Percentiles rank a stretch among this genome's conserved stretches.
These are phyloP conservation scores for Botryosphaeria dothidea DNA, from an alignment of 2,329 filamentous ascomycete species.

Conservation along the genomic window DNA sequence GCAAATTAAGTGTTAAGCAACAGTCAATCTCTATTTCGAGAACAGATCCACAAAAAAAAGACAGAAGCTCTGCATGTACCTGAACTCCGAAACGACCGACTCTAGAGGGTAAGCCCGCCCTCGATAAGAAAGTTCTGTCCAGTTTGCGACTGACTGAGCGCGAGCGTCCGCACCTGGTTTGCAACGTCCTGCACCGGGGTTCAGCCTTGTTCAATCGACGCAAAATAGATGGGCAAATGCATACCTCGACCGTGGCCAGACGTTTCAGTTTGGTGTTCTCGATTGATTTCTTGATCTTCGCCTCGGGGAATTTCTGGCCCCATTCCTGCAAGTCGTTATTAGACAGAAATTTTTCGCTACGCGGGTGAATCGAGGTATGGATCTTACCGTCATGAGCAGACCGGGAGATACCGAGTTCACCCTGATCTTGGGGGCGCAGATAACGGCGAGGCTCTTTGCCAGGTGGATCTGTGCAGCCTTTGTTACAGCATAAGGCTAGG, in stretches of 20 bases:
- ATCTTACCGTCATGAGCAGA: constrained; percentile 58
- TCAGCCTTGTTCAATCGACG: background rate
- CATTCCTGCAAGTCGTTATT: constrained; percentile 40
- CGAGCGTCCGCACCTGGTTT: constrained; percentile 36
- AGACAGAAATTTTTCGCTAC: background rate
- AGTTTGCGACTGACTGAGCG: constrained; percentile 36
- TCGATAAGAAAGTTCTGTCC: constrained; percentile 41
- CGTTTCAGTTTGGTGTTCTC: constrained; percentile 50
- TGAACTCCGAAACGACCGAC: background rate
- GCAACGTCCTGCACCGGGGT: constrained; percentile 32
- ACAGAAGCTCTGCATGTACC: background rate
- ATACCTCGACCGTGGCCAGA: constrained; percentile 55
- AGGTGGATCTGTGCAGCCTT: constrained; percentile 74
- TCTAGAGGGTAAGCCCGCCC: constrained; percentile 34
- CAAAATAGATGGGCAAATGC: background rate
- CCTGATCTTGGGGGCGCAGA: constrained; percentile 62
- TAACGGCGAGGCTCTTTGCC: constrained; percentile 64
- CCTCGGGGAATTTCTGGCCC: constrained; percentile 49
- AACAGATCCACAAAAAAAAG: background rate
- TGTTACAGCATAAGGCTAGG: constrained; percentile 69
- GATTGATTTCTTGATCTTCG: constrained; percentile 45
- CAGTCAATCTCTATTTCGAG: background rate
- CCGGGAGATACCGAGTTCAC: constrained; percentile 67
- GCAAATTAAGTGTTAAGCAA: background rate
- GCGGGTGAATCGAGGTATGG: background rate